A percentile compares a stretch with the other conserved stretches of the same genome.
These are phyloP conservation scores for Magnaporthiopsis incrustans DNA, from an alignment of 2,329 filamentous ascomycete genomes.

Conservation along the genomic window DNA sequence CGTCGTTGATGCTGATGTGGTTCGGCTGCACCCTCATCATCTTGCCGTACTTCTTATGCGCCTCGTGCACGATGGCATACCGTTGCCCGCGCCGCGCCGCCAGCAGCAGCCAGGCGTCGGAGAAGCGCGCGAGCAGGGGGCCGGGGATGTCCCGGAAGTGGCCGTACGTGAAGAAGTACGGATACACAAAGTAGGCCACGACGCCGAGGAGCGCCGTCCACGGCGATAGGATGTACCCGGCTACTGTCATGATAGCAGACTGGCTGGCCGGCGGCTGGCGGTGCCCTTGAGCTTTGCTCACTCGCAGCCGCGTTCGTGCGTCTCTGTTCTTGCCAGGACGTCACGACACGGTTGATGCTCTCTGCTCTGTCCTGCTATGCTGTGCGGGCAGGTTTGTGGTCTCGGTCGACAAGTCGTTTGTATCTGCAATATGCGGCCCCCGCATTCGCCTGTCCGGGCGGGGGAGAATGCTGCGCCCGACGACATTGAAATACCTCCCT, in stretches of 20 bases:
- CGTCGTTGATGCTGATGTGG: conserved; percentile 75
- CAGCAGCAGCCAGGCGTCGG: conserved; percentile 72
- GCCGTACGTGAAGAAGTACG: conserved; percentile 48
- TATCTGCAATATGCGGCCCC: background rate
- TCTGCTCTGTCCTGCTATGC: too few relatives aligned
- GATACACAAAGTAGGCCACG: conserved; percentile 48
- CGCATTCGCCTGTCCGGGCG: background rate
- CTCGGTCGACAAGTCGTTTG: background rate
- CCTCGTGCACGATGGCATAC: conserved; percentile 57
- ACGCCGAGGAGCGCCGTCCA: conserved; percentile 41
- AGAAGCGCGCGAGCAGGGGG: conserved; percentile 57
- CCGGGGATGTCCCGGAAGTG: conserved; percentile 42
- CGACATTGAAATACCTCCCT: background rate
- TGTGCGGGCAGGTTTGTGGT: background rate
- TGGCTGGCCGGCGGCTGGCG: too few relatives aligned
- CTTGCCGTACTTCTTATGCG: conserved; percentile 70
- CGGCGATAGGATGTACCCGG: conserved; percentile 28
- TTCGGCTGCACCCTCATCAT: conserved; percentile 77
- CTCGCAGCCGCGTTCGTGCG: background rate
- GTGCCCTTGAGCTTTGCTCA: background rate
- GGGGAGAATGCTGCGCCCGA: too few relatives aligned
- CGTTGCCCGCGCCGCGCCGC: conserved; percentile 58
- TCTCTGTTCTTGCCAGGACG: too few relatives aligned
- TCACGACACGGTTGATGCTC: too few relatives aligned
- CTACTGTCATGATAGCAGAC: conserved; percentile 9